Conservation (phyloP, 306 rosid species). For the Argentina anserina region DNA sequence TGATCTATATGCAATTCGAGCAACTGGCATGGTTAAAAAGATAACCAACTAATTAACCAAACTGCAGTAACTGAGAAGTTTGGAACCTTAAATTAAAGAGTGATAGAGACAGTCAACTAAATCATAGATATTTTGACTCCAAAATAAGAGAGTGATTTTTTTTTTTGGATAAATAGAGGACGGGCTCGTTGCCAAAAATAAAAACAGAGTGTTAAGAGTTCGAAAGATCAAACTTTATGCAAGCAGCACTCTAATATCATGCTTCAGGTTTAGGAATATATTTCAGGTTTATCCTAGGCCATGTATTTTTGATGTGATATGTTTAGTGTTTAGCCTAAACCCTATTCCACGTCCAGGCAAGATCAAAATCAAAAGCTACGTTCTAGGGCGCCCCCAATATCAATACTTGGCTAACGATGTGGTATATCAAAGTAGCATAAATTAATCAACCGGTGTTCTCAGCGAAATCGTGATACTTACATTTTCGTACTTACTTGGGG, state of each 20-base stretch:
- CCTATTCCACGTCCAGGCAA: background rate
- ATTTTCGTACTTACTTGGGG: background rate
- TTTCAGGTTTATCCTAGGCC: too few species aligned
- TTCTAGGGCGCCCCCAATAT: background rate
- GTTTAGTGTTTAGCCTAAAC: background rate
- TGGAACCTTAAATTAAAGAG: background rate
- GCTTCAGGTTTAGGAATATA: background rate
- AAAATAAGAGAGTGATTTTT: too few species aligned
- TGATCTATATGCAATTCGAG: too few species aligned
- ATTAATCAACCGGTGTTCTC: background rate
- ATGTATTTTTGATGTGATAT: background rate
- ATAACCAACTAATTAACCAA: background rate
- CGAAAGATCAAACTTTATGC: background rate
- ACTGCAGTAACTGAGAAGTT: background rate
- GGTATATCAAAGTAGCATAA: background rate
- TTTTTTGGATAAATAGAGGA: too few species aligned
- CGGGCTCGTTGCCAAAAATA: too few species aligned
- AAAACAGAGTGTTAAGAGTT: background rate
- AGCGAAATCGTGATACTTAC: background rate
- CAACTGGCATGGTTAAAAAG: too few species aligned
- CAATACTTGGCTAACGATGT: background rate
- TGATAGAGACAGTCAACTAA: background rate
- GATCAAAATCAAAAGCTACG: background rate
- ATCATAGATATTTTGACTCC: background rate
- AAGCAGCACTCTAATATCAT: background rate